A percentile compares a stretch with the other conserved stretches of the same genome.
phyloP scores from a whole-genome alignment of 805 yeast genomes.

The Starmerella etchellsii region DNA sequence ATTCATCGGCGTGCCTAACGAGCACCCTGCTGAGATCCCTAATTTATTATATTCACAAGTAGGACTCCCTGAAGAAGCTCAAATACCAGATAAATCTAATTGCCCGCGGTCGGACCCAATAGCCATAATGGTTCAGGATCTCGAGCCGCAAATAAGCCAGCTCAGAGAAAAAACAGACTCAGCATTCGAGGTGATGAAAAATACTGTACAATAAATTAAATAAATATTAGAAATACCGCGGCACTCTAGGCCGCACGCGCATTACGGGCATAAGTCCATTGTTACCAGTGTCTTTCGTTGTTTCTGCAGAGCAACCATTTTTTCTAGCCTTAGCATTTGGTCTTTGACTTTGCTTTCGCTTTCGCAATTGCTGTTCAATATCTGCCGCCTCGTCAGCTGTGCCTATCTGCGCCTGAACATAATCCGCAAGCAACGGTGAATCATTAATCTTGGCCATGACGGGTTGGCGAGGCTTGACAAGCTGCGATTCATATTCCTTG shows the following conservation, averaged over 20 bases:
- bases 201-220: neutral
- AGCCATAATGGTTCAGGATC: neutral
- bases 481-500: constrained; percentile 2
- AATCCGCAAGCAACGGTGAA: constrained; percentile 8
- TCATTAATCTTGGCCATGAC: constrained; percentile 11
- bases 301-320: neutral
- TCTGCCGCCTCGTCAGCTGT: constrained; percentile 5
- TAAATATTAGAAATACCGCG: neutral
- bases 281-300: neutral
- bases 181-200: neutral
- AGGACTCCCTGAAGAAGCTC: neutral
- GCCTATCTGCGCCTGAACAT: constrained; percentile 15
- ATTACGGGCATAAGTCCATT: neutral
- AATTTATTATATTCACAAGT: no score
- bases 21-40: no score
- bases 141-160: neutral
- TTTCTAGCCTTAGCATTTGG: neutral
- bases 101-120: neutral
- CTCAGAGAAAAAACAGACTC: neutral
- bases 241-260: neutral
- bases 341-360: no score
- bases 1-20: neutral
- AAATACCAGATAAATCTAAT: neutral
- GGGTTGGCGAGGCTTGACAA: constrained; percentile 5
- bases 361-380: constrained; percentile 10